Conservation (phyloP, 345 rosid genomes). For the Euclidium syriacum region DNA sequence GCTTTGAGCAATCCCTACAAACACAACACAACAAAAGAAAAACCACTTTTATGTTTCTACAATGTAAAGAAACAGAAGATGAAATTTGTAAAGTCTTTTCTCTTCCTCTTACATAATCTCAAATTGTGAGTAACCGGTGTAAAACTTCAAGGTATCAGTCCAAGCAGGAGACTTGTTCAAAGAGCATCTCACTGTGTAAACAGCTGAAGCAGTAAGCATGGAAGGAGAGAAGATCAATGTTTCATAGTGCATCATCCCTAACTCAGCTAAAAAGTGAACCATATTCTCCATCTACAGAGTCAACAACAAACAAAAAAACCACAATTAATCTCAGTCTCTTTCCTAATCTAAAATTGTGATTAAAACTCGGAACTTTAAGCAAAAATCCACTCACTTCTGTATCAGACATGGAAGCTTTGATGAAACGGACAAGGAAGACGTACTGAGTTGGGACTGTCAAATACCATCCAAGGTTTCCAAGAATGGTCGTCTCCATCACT, state of each 20-base stretch:
- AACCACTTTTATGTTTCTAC: not conserved
- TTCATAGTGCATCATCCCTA: slow-evolving; percentile 66
- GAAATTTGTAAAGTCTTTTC: not conserved
- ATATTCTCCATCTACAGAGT: slow-evolving; percentile 59
- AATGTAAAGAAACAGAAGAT: not conserved
- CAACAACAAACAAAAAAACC: slow-evolving; percentile 26
- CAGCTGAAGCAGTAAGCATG: slow-evolving; percentile 80
- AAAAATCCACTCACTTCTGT: slow-evolving; percentile 37
- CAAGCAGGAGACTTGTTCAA: slow-evolving; percentile 58
- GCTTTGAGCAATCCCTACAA: slow-evolving; percentile 68
- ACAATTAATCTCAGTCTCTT: slow-evolving; percentile 31
- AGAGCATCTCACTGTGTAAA: slow-evolving; percentile 81
- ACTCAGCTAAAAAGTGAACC: slow-evolving; percentile 66
- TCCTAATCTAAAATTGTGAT: not conserved
- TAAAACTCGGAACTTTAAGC: not conserved
- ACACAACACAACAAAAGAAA: not conserved
- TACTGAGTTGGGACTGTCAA: slow-evolving; percentile 80
- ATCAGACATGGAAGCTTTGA: slow-evolving; percentile 69
- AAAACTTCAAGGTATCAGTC: slow-evolving; percentile 63
- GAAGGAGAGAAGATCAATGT: slow-evolving; percentile 50
- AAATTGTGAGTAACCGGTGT: slow-evolving; percentile 64
- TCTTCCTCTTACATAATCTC: slow-evolving; percentile 45
- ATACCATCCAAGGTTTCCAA: slow-evolving; percentile 72
- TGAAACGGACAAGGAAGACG: slow-evolving; percentile 72
- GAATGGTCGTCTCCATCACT: slow-evolving; percentile 55